Evolutionary conservation across 495 filamentous ascomycete species (phyloP).

Genomic region (Tuber magnatum): DNA sequence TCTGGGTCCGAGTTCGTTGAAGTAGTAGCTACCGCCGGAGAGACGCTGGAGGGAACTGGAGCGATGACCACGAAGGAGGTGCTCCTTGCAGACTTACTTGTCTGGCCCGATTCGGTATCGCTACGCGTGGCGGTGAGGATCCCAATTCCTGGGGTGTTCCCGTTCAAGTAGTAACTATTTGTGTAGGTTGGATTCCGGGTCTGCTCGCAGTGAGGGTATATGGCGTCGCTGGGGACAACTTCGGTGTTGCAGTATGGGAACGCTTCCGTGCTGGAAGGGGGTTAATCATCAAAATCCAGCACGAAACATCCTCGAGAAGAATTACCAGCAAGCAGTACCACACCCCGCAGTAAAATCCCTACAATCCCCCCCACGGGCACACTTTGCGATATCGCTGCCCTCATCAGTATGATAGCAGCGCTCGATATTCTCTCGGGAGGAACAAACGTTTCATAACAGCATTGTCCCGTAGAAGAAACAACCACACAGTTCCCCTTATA

Average conservation of each 20-base stretch:
- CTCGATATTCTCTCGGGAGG: background rate
- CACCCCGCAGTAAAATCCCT: background rate
- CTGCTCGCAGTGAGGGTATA: background rate
- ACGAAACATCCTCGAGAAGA: background rate
- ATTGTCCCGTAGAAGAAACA: background rate
- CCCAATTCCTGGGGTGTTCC: background rate
- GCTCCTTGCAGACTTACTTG: background rate
- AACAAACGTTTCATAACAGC: background rate
- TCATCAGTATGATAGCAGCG: background rate
- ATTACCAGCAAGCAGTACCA: background rate
- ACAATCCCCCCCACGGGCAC: background rate
- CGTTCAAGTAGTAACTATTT: slow-evolving; percentile 3
- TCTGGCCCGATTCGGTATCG: background rate
- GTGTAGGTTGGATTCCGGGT: background rate
- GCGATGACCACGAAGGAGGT: background rate
- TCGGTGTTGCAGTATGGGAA: slow-evolving; percentile 1
- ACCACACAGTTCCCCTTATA: background rate
- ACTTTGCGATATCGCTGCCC: background rate
- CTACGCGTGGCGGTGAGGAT: background rate
- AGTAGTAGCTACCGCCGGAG: background rate
- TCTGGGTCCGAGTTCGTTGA: background rate
- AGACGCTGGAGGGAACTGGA: background rate
- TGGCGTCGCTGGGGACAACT: background rate
- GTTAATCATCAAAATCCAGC: background rate
- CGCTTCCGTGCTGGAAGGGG: background rate